A percentile compares a stretch with the other conserved stretches of the same genome.
Evolutionary conservation across 352 stramenopile species (phyloP).

Genomic region (Phytophthora hybrid): DNA sequence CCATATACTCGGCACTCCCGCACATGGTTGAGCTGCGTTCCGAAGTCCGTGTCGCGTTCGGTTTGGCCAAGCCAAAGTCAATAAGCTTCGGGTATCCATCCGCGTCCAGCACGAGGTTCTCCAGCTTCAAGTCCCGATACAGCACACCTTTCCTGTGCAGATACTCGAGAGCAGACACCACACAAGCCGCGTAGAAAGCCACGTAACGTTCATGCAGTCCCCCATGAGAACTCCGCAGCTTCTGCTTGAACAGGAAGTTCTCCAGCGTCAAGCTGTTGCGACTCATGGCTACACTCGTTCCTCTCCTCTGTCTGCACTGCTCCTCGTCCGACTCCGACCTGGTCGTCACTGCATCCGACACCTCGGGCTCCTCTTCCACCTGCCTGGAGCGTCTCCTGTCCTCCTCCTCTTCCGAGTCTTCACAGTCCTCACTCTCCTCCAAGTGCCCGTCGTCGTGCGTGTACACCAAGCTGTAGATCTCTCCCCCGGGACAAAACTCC

Average conservation of each 20-base stretch:
- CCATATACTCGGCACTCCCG: constrained; percentile 84
- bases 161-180: constrained; percentile 92
- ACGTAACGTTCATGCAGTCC: constrained; percentile 89
- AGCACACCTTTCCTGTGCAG: constrained; percentile 65
- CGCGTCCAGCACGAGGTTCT: constrained; percentile 88
- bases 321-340: constrained; percentile 61
- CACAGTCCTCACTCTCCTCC: constrained; percentile 28
- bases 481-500: constrained; percentile 76
- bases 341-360: constrained; percentile 35
- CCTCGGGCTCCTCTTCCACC: constrained; percentile 25
- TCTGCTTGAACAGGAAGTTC: constrained; percentile 53
- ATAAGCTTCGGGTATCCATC: constrained; percentile 89
- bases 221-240: constrained; percentile 44
- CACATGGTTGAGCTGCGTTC: constrained; percentile 64
- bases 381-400: constrained; percentile 27
- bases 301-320: constrained; percentile 23
- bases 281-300: constrained; percentile 26
- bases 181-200: constrained; percentile 96
- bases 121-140: constrained; percentile 90
- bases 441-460: constrained; percentile 42
- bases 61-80: constrained; percentile 79
- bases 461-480: constrained; percentile 92
- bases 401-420: constrained; percentile 31
- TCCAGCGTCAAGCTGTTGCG: constrained; percentile 48
- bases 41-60: constrained; percentile 52